These are phyloP conservation scores for Nitzschia inconspicua DNA, from an alignment of 108 stramenopile genomes.

Conservation along the genomic window DNA sequence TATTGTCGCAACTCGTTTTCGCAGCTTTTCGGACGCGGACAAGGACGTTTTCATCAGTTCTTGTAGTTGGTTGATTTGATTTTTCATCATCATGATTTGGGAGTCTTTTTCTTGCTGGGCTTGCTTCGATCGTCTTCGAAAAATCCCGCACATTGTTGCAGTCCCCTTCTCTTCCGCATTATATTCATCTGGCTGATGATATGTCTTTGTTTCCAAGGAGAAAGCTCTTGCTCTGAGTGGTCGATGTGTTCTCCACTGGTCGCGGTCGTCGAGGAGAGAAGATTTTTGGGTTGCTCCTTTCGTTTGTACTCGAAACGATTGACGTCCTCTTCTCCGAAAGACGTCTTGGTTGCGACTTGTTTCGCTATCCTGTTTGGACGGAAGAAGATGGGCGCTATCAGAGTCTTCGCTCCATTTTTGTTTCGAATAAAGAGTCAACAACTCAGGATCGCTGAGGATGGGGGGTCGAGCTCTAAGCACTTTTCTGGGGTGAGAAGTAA, in stretches of 20 bases:
- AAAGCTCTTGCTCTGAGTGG: too few species aligned
- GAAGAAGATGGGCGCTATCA: not conserved
- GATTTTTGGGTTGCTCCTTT: not conserved
- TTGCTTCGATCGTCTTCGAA: constrained; percentile 7
- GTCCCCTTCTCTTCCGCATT: constrained; percentile 1
- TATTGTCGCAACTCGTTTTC: constrained; percentile 14
- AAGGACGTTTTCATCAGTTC: constrained; percentile 22
- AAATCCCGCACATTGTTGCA: constrained; percentile 14
- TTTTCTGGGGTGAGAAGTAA: too few species aligned
- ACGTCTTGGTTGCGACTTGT: not conserved
- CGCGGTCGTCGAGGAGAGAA: not conserved
- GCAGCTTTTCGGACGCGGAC: constrained; percentile 18
- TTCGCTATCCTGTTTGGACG: not conserved
- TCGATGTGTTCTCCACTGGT: not conserved
- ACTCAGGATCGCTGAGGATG: not conserved
- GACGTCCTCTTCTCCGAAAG: not conserved
- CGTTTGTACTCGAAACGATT: not conserved
- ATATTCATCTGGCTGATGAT: constrained; percentile 3
- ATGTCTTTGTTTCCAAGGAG: not conserved
- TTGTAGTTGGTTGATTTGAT: constrained; percentile 20
- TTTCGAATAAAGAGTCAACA: not conserved
- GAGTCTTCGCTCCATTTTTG: not conserved
- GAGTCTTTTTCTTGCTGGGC: not conserved
- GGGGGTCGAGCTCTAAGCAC: too few species aligned
- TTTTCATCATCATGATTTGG: constrained; percentile 17